Evolutionary conservation across 306 rosid genomes (phyloP), one percentile per base, ranked within the genome.

Genomic region (Gastrolobium bilobum): DNA sequence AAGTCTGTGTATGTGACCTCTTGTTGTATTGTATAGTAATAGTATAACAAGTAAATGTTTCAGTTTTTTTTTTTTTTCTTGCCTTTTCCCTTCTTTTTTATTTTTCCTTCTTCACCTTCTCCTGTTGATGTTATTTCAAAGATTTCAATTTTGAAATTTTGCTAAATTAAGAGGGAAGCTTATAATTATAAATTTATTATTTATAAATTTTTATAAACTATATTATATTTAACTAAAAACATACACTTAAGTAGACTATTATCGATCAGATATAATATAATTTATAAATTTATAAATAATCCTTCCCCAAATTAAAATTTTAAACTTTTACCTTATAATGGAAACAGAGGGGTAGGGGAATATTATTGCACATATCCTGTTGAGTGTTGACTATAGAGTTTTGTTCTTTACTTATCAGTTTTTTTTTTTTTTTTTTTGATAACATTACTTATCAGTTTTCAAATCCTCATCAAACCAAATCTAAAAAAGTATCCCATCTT

Each of bases 11-110:
- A 46, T 91, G 72, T 89, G 97, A 88, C 91, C 90, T 84, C 70
- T 86, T 83, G 87, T 80, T 89, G 89, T 82, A 83, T 20, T 20
- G 26, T 20, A 20, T 20, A 20, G 26, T 20, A 20, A 50, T 89
- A 84, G 92, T 80, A 87, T 88, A 81, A 74, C 82, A 86, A 92
- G 93, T 86, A 90, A 89, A 87, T 87, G 88, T 87, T 77, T 86
- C 79, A 85, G 83, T 88, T 85, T 83, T 85, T 77, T 43, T 61
- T 76, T 31, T 30, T 69, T 63, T 71, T 71, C 29, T 54, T 74
- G 40, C 54, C 73, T 78, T 57, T 70, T 53, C 52, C 61, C 31
- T 43, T 38, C 2, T 11, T 43, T 67, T 31, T 52, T 5, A 10
- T 10, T 0, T 3, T 13, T n/a, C 1, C 46, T 2, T 5, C 38